Percentiles rank a stretch among this genome's conserved stretches.
Conservation (phyloP, 2,329 filamentous ascomycete genomes). For the Rugonectria rugulosa region DNA sequence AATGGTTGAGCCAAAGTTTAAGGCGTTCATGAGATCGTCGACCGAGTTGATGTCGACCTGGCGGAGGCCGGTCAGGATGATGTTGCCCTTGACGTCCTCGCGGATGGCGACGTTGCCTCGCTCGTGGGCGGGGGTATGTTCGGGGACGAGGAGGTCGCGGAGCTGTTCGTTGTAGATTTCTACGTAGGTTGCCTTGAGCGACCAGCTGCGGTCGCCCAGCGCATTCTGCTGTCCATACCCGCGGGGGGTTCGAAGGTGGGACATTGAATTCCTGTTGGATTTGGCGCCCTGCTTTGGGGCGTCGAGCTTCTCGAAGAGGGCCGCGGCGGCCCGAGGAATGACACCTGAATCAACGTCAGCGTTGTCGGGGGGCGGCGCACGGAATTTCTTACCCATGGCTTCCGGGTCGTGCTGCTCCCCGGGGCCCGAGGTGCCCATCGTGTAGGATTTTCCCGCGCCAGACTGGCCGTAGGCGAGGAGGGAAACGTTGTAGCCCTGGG, state of each 20-base stretch:
- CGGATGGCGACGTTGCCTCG: conserved; percentile 86
- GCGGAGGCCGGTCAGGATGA: conserved; percentile 87
- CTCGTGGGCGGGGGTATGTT: conserved; percentile 73
- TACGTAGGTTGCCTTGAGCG: conserved; percentile 91
- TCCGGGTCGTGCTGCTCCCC: conserved; percentile 74
- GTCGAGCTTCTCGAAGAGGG: conserved; percentile 88
- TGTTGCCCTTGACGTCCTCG: conserved; percentile 93
- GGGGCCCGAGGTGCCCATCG: conserved; percentile 95
- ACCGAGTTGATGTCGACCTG: conserved; percentile 90
- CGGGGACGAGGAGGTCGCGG: conserved; percentile 85
- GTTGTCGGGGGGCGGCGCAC: not conserved
- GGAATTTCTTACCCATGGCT: conserved; percentile 74
- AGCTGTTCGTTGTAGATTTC: conserved; percentile 98
- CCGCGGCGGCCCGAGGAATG: conserved; percentile 88
- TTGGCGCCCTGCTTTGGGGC: conserved; percentile 54
- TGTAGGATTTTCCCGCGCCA: conserved; percentile 96
- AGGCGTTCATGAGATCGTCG: conserved; percentile 86
- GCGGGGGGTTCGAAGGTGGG: conserved; percentile 80
- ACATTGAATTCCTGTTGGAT: conserved; percentile 71
- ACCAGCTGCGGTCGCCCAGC: conserved; percentile 79
- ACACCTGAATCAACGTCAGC: conserved; percentile 67
- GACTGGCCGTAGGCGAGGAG: conserved; percentile 97
- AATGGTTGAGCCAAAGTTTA: conserved; percentile 93
- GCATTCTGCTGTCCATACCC: conserved; percentile 66
- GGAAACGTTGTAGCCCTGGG: conserved; percentile 98